Conservation (phyloP, 805 yeast genomes). For the Pichia nanzhaoensis region DNA sequence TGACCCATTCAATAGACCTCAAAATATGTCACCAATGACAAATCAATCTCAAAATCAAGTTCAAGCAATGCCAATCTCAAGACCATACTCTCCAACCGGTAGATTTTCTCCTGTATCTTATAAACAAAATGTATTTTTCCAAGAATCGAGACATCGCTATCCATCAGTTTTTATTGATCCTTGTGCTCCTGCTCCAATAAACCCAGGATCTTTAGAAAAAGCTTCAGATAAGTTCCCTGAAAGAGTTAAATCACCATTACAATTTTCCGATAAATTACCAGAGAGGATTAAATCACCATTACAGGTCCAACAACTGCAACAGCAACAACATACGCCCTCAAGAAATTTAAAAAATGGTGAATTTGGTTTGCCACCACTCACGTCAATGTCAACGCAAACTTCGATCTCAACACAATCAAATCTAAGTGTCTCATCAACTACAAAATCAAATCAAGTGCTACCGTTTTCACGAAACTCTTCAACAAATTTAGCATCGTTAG, state of each 20-base stretch:
- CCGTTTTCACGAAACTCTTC: constrained; percentile 9
- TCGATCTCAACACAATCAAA: background rate
- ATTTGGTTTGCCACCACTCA: constrained; percentile 6
- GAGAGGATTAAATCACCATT: no score
- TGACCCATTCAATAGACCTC: background rate
- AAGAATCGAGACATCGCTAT: constrained; percentile 33
- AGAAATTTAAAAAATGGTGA: constrained; percentile 2
- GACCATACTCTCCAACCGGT: constrained; percentile 15
- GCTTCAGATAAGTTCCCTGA: no score
- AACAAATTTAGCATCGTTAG: background rate
- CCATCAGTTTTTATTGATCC: constrained; percentile 47
- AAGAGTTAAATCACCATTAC: no score
- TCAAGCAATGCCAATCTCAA: constrained; percentile 2
- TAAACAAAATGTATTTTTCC: constrained; percentile 23
- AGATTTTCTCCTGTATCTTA: constrained; percentile 15
- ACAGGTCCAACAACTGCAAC: background rate
- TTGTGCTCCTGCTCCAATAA: constrained; percentile 35
- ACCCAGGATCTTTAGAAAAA: no score
- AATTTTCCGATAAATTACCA: no score
- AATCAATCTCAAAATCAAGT: constrained; percentile 10
- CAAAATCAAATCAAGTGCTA: background rate
- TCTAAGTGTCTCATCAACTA: constrained; percentile 1
- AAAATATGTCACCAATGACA: constrained; percentile 2
- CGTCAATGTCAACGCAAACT: constrained; percentile 12
- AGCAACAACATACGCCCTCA: background rate